Evolutionary conservation across 2,329 filamentous ascomycete species (phyloP).

Genomic region (Chalara sp.): DNA sequence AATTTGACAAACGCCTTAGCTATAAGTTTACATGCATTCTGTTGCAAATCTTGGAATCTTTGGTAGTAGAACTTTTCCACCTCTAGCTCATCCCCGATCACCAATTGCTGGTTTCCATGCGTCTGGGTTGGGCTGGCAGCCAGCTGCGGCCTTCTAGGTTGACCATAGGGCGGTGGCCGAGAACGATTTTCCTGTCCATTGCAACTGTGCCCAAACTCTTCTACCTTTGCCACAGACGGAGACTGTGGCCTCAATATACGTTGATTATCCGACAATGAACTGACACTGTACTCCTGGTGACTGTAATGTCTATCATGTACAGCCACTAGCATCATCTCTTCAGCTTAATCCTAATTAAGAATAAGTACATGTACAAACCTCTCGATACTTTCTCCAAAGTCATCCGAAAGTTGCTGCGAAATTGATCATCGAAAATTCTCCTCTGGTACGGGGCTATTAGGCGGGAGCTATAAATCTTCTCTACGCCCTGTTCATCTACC

Average conservation of each 20-base stretch:
- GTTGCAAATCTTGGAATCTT: slow-evolving; percentile 60
- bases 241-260: too few species aligned
- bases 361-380: too few species aligned
- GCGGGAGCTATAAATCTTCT: slow-evolving; percentile 16
- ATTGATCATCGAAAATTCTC: slow-evolving; percentile 14
- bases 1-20: slow-evolving; percentile 71
- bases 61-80: slow-evolving; percentile 55
- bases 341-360: too few species aligned
- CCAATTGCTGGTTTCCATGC: slow-evolving; percentile 30
- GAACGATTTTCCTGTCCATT: slow-evolving; percentile 19
- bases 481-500: slow-evolving; percentile 16
- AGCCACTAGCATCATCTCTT: too few species aligned
- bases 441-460: slow-evolving; percentile 12
- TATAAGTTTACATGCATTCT: slow-evolving; percentile 64
- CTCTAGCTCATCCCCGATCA: slow-evolving; percentile 45
- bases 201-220: too few species aligned
- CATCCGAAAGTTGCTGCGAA: slow-evolving; percentile 11
- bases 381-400: slow-evolving; percentile 5
- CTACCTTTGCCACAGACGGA: slow-evolving; percentile 11
- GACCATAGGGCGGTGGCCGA: slow-evolving; percentile 4
- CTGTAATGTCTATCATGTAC: too few species aligned
- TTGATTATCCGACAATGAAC: too few species aligned
- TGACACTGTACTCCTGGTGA: too few species aligned
- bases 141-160: slow-evolving; percentile 12
- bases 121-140: slow-evolving; percentile 10